Base-by-base conservation (phyloP, 164 flowering plant genomes). In the Sedum album region DNA sequence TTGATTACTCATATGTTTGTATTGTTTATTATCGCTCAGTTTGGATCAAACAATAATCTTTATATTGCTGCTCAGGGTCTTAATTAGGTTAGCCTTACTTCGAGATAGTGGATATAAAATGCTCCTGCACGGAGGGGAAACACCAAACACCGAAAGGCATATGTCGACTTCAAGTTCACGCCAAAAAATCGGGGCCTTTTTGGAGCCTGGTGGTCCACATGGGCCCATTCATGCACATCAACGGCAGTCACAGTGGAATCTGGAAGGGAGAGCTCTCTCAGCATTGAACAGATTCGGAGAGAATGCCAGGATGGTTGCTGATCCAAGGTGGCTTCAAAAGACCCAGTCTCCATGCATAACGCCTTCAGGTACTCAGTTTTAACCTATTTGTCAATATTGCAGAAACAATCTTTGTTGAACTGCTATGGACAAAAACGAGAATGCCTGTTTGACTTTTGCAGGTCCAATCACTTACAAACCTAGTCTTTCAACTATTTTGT, bases 121-220 rank as follows among this genome's bases (percentile, higher is more conserved):
- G 94, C 90, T 92, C 49, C 72, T 95, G 73, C 92, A 84, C 66
- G 97, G 97, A 65, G 97, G 97, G 48, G 93, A 85, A 74, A 77
- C 75, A 44, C 70, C 74, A 30, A 90, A 90, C 70, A 73, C 73
- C 13, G 86, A 78, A 41, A 73, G 64, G 8, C 66, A 61, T 66
- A 31, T 71, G 4, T 70, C 77, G 55, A 26, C 62, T 44, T 74
- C 78, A 30, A 74, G 68, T 68, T 69, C 84, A 4, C 82, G 72
- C 10, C 65, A 68, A 38, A 68, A 67, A 68, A 53, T n/a, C 60
- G 82, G 79, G 30, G 71, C 68, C 48, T 64, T 61, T 10, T 20
- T 67, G 13, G 79, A 68, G 44, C 77, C 79, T 55, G 80, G 71
- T 60, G 78, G 41, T 23, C 70, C 73, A 69, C 67, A 68, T n/a